Evolutionary conservation across 345 rosid species (phyloP), one percentile per base, ranked within the genome.

Genomic region (Salix suchowensis): DNA sequence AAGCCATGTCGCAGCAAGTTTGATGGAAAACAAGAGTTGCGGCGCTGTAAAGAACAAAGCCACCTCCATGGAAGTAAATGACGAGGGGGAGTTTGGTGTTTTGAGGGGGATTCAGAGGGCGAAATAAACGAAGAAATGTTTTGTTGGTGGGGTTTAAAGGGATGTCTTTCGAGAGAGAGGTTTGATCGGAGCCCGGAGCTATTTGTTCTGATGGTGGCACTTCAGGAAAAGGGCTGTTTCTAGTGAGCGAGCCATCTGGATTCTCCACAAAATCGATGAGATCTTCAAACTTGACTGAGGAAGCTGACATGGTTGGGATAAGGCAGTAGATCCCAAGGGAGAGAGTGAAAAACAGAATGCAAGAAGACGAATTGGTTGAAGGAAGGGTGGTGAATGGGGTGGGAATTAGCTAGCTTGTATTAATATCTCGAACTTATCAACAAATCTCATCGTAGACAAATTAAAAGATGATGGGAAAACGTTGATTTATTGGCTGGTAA

Each of bases 1-100:
- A 81, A 0, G 91, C 87, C 88, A 86, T 80, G 74, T 67, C 76
- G 48, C 39, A 60, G 87, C 95, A 89, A 0, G 89, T 82, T 28
- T 89, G 84, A 40, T 94, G 97, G 65, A 84, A 91, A 21, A 83
- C 74, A 23, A 67, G 50, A 2, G 94, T 71, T 3, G 88, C 78
- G 7, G 87, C 88, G 65, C 90, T 81, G 86, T 39, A 87, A 76
- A 90, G 26, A 72, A 92, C 54, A 71, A 89, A 91, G 6, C 95
- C 94, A 1, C 98, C 97, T 16, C 97, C 98, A 58, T 91, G 97
- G 79, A 83, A 90, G 85, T 88, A 83, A 6, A 94, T 50, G 16
- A 94, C 19, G 77, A 92, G 73, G 0, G 97, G 95, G 28, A 94
- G 88, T 54, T 40, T 40, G 13, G 44, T 9, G 44, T 88, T 88